A percentile compares a stretch with the other conserved stretches of the same genome.
Conservation (phyloP, 1,284 basidiomycete genomes). For the Rhodotorula sp. region DNA sequence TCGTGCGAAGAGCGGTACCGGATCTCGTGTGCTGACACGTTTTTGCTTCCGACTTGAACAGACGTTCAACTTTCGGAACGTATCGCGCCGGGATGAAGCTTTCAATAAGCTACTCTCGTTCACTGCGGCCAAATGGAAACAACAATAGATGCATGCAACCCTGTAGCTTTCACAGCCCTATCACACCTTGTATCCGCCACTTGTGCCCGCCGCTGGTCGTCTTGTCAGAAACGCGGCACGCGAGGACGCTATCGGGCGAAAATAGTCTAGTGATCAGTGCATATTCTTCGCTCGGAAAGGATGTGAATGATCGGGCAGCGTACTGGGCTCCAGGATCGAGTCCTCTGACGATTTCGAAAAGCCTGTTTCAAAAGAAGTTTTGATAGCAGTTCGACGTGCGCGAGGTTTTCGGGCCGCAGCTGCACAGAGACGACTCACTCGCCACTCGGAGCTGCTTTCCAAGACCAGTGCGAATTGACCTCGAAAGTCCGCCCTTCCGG, state of each 20-base stretch:
- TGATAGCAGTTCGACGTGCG: background rate
- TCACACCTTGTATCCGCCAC: conserved; percentile 17
- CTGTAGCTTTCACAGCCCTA: background rate
- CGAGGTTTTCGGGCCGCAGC: conserved; percentile 20
- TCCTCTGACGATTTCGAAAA: conserved; percentile 12
- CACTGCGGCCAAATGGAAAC: conserved; percentile 1
- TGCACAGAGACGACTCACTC: conserved; percentile 13
- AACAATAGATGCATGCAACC: background rate
- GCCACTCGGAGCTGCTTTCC: conserved; percentile 8
- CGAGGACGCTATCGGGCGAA: conserved; percentile 11
- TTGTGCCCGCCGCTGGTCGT: conserved; percentile 26
- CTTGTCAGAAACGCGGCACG: conserved; percentile 19
- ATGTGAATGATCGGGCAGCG: background rate
- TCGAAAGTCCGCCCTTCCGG: background rate
- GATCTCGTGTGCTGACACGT: no score
- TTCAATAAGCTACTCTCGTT: conserved; percentile 32
- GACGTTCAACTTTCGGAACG: conserved; percentile 26
- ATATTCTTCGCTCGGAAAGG: background rate
- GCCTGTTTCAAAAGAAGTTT: background rate
- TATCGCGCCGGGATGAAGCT: conserved; percentile 26
- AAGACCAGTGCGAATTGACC: conserved; percentile 13
- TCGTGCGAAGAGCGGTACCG: no score
- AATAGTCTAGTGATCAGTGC: no score
- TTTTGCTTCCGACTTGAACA: background rate
- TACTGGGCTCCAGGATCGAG: conserved; percentile 23